These are phyloP conservation scores for Trichoderma lentiforme DNA, from an alignment of 2,329 filamentous ascomycete species.

Conservation along the genomic window DNA sequence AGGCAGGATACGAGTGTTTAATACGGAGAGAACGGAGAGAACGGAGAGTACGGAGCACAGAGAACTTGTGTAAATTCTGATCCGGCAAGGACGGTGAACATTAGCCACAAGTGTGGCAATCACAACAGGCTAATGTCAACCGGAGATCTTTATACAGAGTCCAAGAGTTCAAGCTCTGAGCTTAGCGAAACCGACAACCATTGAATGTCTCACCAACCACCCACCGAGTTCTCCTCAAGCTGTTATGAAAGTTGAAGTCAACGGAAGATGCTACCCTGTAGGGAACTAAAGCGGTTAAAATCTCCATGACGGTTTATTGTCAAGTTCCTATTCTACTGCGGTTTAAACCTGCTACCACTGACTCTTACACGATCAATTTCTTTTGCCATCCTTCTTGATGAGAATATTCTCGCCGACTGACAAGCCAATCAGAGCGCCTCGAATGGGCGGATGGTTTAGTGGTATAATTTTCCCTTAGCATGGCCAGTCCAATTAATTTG, in stretches of 20 bases:
- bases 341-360: no score
- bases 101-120: neutral
- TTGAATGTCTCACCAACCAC: neutral
- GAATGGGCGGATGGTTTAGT: constrained; percentile 19
- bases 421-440: constrained; percentile 10
- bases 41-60: neutral
- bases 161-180: neutral
- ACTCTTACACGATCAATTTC: no score
- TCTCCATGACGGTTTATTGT: neutral
- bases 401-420: neutral
- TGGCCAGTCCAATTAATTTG: neutral
- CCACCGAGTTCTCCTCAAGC: neutral
- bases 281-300: neutral
- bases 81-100: neutral
- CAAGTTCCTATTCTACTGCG: no score
- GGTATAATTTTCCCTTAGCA: constrained; percentile 21
- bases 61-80: neutral
- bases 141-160: neutral
- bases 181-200: fast-evolving
- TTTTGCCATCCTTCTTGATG: neutral
- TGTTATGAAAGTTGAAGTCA: neutral
- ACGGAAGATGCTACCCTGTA: neutral
- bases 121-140: neutral
- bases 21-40: neutral
- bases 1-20: neutral